phyloP scores from a whole-genome alignment of 192 early-diverging fungal species.

The Backusella psychrophila region DNA sequence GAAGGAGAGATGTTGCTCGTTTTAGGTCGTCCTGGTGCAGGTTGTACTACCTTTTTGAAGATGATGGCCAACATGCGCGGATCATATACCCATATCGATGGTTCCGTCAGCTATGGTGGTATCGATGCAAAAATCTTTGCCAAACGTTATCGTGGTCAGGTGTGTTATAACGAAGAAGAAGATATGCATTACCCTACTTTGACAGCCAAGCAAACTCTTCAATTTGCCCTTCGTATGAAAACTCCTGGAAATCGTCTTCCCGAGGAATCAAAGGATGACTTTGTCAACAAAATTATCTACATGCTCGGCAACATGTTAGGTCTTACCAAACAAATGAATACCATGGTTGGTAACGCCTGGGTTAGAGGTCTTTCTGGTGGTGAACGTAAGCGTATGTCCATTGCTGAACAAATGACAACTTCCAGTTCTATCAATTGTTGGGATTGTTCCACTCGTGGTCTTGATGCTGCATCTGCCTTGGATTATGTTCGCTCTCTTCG shows the following conservation, averaged over 20 bases:
- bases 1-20: slow-evolving; percentile 74
- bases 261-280: slow-evolving; percentile 45
- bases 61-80: slow-evolving; percentile 56
- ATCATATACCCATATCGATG: slow-evolving; percentile 49
- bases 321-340: slow-evolving; percentile 61
- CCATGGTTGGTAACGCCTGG: slow-evolving; percentile 73
- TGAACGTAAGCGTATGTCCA: slow-evolving; percentile 76
- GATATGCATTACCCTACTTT: slow-evolving; percentile 79
- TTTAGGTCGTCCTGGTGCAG: slow-evolving; percentile 69
- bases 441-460: slow-evolving; percentile 66
- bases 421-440: slow-evolving; percentile 56
- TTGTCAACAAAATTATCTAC: slow-evolving; percentile 46
- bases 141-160: slow-evolving; percentile 66
- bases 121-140: slow-evolving; percentile 58
- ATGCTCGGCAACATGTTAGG: slow-evolving; percentile 51
- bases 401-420: slow-evolving; percentile 73
- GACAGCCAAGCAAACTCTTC: slow-evolving; percentile 75
- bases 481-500: slow-evolving; percentile 77
- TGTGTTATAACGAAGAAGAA: slow-evolving; percentile 81
- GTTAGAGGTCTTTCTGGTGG: slow-evolving; percentile 80
- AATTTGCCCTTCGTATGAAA: slow-evolving; percentile 75
- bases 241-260: slow-evolving; percentile 56
- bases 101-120: slow-evolving; percentile 65
- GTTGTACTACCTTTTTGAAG: slow-evolving; percentile 66
- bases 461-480: slow-evolving; percentile 80